Conservation (phyloP, 352 stramenopile species). For the Plasmopara muralis region DNA sequence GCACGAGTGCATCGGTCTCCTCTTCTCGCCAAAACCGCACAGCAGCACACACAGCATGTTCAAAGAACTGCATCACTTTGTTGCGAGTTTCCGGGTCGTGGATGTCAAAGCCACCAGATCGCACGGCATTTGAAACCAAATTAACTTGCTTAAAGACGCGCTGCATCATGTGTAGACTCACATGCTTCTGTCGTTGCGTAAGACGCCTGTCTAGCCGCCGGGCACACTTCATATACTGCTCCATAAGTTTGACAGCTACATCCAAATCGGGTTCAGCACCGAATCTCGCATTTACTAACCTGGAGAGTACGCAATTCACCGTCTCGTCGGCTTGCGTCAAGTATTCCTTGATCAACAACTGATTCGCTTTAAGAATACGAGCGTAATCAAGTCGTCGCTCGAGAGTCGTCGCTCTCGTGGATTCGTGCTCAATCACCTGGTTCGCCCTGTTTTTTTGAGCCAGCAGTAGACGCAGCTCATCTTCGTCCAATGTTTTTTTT, state of each 20-base stretch:
- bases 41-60: constrained; percentile 45
- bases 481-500: constrained; percentile 18
- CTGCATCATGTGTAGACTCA: constrained; percentile 54
- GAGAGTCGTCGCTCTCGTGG: constrained; percentile 30
- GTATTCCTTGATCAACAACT: constrained; percentile 43
- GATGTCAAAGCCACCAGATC: constrained; percentile 13
- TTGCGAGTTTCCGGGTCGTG: constrained; percentile 19
- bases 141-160: constrained; percentile 62
- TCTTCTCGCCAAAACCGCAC: constrained; percentile 56
- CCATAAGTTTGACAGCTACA: constrained; percentile 51
- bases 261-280: constrained; percentile 43
- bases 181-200: constrained; percentile 34
- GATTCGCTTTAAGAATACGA: constrained; percentile 36
- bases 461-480: constrained; percentile 18
- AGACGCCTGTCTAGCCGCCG: constrained; percentile 54
- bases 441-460: constrained; percentile 16
- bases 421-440: constrained; percentile 21
- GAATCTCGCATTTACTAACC: constrained; percentile 28
- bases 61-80: constrained; percentile 46
- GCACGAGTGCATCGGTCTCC: constrained; percentile 44
- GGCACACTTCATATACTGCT: constrained; percentile 70
- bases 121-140: constrained; percentile 13
- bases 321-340: constrained; percentile 39
- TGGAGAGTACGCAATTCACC: constrained; percentile 40
- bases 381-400: constrained; percentile 35